A percentile compares a stretch with the other conserved stretches of the same genome.
These are phyloP conservation scores for Danielia oregonensis DNA, from an alignment of 805 yeast genomes.

Conservation along the genomic window DNA sequence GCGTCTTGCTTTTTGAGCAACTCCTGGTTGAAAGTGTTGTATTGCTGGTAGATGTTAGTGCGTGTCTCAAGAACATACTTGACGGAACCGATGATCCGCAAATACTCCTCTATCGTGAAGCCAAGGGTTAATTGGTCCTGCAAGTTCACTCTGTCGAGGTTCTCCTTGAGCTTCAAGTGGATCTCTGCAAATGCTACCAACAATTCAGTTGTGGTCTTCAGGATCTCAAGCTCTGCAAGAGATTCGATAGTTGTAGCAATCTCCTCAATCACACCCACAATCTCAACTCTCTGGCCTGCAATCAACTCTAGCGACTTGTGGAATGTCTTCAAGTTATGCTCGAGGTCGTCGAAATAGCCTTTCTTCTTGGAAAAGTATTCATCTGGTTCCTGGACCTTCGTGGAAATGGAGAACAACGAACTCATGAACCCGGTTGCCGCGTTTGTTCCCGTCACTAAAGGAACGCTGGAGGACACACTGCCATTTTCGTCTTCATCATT, in stretches of 20 bases:
- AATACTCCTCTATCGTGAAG: conserved; percentile 82
- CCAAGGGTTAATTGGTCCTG: conserved; percentile 88
- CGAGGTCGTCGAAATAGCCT: conserved; percentile 65
- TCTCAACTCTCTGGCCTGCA: conserved; percentile 70
- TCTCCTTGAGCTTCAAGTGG: conserved; percentile 66
- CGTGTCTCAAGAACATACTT: conserved; percentile 73
- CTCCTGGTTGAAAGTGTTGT: conserved; percentile 42
- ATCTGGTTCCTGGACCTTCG: conserved; percentile 74
- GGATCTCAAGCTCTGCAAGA: conserved; percentile 71
- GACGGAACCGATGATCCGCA: conserved; percentile 71
- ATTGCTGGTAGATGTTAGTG: conserved; percentile 46
- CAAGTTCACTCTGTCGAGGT: conserved; percentile 70
- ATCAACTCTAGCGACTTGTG: conserved; percentile 70
- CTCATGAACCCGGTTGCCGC: conserved; percentile 60
- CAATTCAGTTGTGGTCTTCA: conserved; percentile 58
- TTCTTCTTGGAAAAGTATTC: conserved; percentile 70
- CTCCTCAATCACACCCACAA: conserved; percentile 68
- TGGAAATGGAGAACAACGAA: conserved; percentile 64
- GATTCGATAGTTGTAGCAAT: conserved; percentile 49
- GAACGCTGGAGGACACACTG: conserved; percentile 14
- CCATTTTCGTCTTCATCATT: conserved; percentile 37
- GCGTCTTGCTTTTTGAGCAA: conserved; percentile 44
- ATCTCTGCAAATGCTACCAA: conserved; percentile 68
- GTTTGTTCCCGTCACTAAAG: conserved; percentile 15
- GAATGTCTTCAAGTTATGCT: conserved; percentile 65